A percentile compares a stretch with the other conserved stretches of the same genome.
phyloP scores from a whole-genome alignment of 768 basidiomycete species.

The Amanita muscaria region DNA sequence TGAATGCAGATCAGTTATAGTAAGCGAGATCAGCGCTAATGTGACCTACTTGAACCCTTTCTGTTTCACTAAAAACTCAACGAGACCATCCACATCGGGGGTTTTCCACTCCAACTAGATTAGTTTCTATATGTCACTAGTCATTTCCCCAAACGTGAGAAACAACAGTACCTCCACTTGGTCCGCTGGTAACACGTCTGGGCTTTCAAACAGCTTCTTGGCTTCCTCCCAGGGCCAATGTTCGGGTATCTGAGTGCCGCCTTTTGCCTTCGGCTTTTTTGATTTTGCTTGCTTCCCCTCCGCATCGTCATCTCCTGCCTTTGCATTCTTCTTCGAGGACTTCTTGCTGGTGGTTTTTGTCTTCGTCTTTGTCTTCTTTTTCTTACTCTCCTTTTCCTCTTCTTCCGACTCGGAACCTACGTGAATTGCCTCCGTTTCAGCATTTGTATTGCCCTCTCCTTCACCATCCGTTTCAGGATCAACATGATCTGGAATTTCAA shows the following conservation, averaged over 20 bases:
- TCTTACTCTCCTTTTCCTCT: neutral
- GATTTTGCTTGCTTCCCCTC: constrained; percentile 22
- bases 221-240: constrained; percentile 98
- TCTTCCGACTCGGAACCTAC: constrained; percentile 3
- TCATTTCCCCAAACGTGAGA: neutral
- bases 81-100: constrained; percentile 88
- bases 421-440: neutral
- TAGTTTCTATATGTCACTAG: constrained; percentile 2
- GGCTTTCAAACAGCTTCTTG: constrained; percentile 80
- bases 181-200: constrained; percentile 81
- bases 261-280: constrained; percentile 8
- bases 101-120: constrained; percentile 93
- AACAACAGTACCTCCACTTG: constrained; percentile 60
- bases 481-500: constrained; percentile 29
- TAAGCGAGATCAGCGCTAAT: neutral
- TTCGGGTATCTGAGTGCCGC: constrained; percentile 63
- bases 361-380: neutral
- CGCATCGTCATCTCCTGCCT: constrained; percentile 13
- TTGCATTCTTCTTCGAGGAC: neutral
- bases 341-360: neutral
- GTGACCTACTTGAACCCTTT: constrained; percentile 90
- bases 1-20: constrained; percentile 4
- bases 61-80: constrained; percentile 87
- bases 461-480: constrained; percentile 13
- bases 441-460: constrained; percentile 14